Percentiles rank a stretch among this genome's conserved stretches.
Conservation (phyloP, 768 basidiomycete species). For the Hericium rajendrae region DNA sequence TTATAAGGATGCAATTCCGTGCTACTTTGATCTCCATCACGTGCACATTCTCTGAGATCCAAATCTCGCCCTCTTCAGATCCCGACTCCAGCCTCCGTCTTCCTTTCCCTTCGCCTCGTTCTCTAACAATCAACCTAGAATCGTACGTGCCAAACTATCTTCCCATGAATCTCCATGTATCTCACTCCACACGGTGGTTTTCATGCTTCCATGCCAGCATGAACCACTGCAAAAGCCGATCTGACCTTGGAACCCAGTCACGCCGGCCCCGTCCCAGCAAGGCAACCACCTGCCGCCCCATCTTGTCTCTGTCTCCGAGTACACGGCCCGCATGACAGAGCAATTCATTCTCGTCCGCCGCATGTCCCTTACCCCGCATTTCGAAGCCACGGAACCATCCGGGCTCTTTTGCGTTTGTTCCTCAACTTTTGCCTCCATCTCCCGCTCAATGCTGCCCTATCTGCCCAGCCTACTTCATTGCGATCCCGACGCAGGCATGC, state of each 20-base stretch:
- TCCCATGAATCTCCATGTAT: neutral
- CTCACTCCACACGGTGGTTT: neutral
- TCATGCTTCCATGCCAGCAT: too few species aligned
- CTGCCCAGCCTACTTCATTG: neutral
- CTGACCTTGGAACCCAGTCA: neutral
- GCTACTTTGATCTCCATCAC: neutral
- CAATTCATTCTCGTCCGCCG: neutral
- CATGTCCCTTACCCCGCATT: neutral
- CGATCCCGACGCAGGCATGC: neutral
- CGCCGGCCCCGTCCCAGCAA: neutral
- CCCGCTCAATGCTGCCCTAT: neutral
- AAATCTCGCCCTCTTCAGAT: neutral
- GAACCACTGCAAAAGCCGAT: too few species aligned
- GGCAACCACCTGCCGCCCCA: neutral
- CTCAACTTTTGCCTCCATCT: neutral
- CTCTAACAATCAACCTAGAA: neutral
- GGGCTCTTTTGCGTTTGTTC: neutral
- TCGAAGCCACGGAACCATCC: neutral
- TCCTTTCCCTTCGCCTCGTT: neutral
- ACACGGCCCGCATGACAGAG: neutral
- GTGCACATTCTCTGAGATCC: neutral
- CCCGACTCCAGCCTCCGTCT: neutral
- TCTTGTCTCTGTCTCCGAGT: neutral
- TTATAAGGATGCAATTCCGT: neutral
- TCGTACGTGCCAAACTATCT: neutral